A percentile compares a stretch with the other conserved stretches of the same genome.
These are phyloP conservation scores for Umbellularia californica DNA, from an alignment of 164 flowering plant species.

Conservation along the genomic window DNA sequence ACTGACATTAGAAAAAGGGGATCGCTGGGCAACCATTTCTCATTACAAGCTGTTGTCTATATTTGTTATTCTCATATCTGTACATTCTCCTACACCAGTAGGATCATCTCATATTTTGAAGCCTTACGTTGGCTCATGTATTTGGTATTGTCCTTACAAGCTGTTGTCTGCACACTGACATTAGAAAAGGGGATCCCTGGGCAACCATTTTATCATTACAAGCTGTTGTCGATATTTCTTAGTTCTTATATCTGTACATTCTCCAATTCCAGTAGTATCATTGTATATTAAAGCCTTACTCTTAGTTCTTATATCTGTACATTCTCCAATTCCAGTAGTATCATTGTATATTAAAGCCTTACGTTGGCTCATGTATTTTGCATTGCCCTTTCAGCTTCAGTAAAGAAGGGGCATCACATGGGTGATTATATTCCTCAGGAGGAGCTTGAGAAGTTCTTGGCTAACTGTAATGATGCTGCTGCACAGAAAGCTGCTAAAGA, in stretches of 20 bases:
- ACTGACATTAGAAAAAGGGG: background rate
- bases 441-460: slow-evolving; percentile 83
- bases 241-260: too few species aligned
- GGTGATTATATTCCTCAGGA: slow-evolving; percentile 89
- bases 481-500: slow-evolving; percentile 64
- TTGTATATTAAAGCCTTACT: background rate
- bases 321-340: too few species aligned
- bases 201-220: background rate
- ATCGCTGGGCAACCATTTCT: background rate
- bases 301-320: too few species aligned
- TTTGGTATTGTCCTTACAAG: background rate
- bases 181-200: background rate
- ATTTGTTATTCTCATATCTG: too few species aligned
- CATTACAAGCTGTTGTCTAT: background rate
- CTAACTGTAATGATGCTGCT: slow-evolving; percentile 68
- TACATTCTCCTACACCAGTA: too few species aligned
- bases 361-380: background rate
- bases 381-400: slow-evolving; percentile 19
- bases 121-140: background rate
- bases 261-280: too few species aligned
- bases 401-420: slow-evolving; percentile 90
- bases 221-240: background rate
- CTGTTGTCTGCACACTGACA: too few species aligned
- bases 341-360: background rate
- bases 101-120: too few species aligned